These are phyloP conservation scores for Fusarium newnesense DNA, from an alignment of 2,329 filamentous ascomycete genomes.

Conservation along the genomic window DNA sequence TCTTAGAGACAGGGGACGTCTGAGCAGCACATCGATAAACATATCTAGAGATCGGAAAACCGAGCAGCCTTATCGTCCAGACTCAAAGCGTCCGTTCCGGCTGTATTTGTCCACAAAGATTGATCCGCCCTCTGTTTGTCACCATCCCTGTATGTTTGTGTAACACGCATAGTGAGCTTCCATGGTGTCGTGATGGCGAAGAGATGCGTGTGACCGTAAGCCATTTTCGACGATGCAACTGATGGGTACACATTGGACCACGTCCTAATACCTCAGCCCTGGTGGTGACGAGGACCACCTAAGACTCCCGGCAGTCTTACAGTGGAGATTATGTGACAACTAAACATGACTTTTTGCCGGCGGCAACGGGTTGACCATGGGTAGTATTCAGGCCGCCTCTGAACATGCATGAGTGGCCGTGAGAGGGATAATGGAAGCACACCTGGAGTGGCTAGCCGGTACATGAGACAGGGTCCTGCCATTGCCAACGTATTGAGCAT, in stretches of 20 bases:
- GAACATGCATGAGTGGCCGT: constrained; percentile 13
- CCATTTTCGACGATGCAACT: background rate
- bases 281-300: background rate
- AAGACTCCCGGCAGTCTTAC: constrained; percentile 14
- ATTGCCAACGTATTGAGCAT: background rate
- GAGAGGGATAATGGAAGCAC: background rate
- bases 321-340: constrained; percentile 33
- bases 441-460: background rate
- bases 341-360: constrained; percentile 26
- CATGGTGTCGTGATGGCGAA: constrained; percentile 23
- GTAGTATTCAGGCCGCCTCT: constrained; percentile 13
- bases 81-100: constrained; percentile 23
- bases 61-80: constrained; percentile 35
- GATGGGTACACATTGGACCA: background rate
- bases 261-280: background rate
- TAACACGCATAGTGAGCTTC: constrained; percentile 34
- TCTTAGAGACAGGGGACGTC: background rate
- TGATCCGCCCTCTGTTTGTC: constrained; percentile 35
- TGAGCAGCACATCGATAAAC: background rate
- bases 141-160: constrained; percentile 36
- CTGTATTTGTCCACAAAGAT: constrained; percentile 39
- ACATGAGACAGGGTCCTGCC: constrained; percentile 4
- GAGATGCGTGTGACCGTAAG: constrained; percentile 20
- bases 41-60: constrained; percentile 14
- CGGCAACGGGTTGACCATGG: constrained; percentile 23